Base-by-base conservation (phyloP, 78 protist species). In the Dictyostelium purpureum region DNA sequence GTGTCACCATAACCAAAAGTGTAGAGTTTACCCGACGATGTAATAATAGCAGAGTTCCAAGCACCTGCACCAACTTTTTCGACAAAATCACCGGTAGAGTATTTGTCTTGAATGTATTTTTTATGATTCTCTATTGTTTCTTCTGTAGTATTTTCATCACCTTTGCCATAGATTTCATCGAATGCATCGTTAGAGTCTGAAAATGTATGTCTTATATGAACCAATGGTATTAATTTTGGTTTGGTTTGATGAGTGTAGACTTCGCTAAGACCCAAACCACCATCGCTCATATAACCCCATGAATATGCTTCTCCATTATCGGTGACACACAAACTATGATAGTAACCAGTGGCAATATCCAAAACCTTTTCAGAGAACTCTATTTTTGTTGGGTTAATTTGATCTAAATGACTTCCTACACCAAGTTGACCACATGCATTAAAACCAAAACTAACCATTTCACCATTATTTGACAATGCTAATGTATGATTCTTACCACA, bases 341-440 rank as follows among this genome's bases (percentile, higher is more conserved):
- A 73, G n/a, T 85, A 85, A 0, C 92, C 92, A 19, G 79, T 35
- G 1, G 75, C 80, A 28, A 85, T 73, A 37, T 85, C 82, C 0
- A 85, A 47, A 18, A 73, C 73, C 21, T 61, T 33, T 16, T 73
- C 92, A n/a, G n/a, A 12, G n/a, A 85, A 35, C 11, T 73, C 92
- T 2, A 85, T 24, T 33, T 33, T 73, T 6, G 18, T 65, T 37
- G 92, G 92, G 4, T 51, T 5, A 4, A 42, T 11, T 3, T 59
- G 54, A n/a, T 85, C 75, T 19, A 35, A 59, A 66, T 31, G 66
- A 43, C 33, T 59, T 7, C 77, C 77, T 21, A 54, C 19, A 33
- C 94, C 96, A 1, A 94, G 75, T 57, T 94, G 96, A n/a, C 96
- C 96, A 38, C 93, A 88, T 5, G 59, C 66, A 28, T 94, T 94